These are phyloP conservation scores for Byssochlamys sp. DNA, from an alignment of 2,329 filamentous ascomycete genomes.

Conservation along the genomic window DNA sequence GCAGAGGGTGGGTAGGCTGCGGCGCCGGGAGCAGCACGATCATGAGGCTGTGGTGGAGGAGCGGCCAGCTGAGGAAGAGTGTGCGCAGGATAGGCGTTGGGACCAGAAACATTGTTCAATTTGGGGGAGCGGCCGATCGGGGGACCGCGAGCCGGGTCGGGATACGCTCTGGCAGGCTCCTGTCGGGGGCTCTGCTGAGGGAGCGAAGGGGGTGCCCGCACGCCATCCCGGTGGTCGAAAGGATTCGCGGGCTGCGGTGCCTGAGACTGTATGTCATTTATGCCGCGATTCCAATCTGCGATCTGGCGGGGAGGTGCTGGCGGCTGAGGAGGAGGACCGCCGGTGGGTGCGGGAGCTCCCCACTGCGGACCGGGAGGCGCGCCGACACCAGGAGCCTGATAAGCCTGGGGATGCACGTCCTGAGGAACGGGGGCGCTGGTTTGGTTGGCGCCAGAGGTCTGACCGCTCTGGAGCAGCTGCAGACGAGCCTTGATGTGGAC, in stretches of 20 bases:
- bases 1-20: constrained; percentile 23
- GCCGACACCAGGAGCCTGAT: constrained; percentile 71
- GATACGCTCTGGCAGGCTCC: constrained; percentile 61
- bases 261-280: constrained; percentile 65
- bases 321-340: constrained; percentile 42
- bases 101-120: constrained; percentile 41
- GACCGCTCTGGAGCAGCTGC: constrained; percentile 72
- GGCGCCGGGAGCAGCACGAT: constrained; percentile 27
- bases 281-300: constrained; percentile 54
- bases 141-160: constrained; percentile 51
- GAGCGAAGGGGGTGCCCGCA: constrained; percentile 58
- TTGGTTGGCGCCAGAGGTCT: constrained; percentile 55
- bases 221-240: constrained; percentile 67
- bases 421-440: constrained; percentile 62
- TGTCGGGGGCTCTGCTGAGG: constrained; percentile 68
- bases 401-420: constrained; percentile 90
- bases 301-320: constrained; percentile 56
- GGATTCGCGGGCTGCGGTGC: constrained; percentile 58
- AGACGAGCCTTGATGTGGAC: constrained; percentile 93
- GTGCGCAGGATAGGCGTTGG: constrained; percentile 43
- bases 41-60: constrained; percentile 34
- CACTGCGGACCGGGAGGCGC: constrained; percentile 81
- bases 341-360: constrained; percentile 59
- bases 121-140: constrained; percentile 53
- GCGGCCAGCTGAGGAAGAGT: constrained; percentile 44